Evolutionary conservation across 2,329 filamentous ascomycete genomes (phyloP), one percentile per base, ranked within the genome.

Genomic region (Alternaria hordeiaustralica): DNA sequence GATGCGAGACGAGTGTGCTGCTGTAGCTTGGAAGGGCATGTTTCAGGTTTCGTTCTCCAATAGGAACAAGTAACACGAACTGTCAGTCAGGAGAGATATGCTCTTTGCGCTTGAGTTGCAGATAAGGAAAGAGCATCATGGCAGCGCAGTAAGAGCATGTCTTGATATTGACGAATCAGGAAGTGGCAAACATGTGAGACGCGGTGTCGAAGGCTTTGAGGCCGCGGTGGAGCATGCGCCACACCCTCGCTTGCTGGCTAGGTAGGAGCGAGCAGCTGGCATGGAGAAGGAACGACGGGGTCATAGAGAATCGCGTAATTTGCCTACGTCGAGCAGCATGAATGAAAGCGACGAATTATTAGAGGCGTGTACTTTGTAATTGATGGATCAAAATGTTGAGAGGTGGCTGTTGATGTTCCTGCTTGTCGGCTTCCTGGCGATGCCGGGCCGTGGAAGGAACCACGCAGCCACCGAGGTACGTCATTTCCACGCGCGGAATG

Each of bases 1-100:
- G 46, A 77, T 71, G 25, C 77, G 76, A 11, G 76, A 79, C 3
- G 76, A 77, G 30, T 63, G 72, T 26, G 75, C 75, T 28, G 74
- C 62, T 9, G 75, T 79, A 25, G 69, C 61, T 20, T 78, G 76
- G 58, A 78, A 69, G 7, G 68, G 68, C 73, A 77, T 77, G 46
- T 36, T 60, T 30, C 15, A 12, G 50, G 33, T 15, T 12, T 43
- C n/a, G 26, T 55, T 28, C 13, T 58, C 41, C 41, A 18, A 25
- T 4, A 30, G 20, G 11, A 55, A 6, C 2, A 36, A 55, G 43
- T 47, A 58, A 47, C 55, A 50, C 20, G 12, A 51, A 28, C 12
- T 18, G 12, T 70, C 64, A 66, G 55, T 60, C 65, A 41, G 61
- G 61, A 12, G 45, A 44, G 18, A 61, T 50, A 57, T 20, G 25